phyloP scores from a whole-genome alignment of 208 protist species.

The Zelonia costaricensis region DNA sequence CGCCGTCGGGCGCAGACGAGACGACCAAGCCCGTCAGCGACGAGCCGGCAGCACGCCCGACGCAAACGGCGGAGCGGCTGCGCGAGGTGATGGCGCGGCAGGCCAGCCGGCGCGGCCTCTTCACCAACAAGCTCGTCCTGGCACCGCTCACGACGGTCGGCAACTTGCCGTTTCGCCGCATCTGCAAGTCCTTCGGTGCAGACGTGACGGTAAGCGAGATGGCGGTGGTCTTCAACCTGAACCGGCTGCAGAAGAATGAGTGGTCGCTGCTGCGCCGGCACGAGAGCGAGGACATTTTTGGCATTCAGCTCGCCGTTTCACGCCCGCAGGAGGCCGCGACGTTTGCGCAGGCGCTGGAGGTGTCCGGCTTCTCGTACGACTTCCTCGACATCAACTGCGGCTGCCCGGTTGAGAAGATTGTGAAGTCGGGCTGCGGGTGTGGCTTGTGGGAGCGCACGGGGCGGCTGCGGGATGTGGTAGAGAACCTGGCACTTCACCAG shows the following conservation, averaged over 20 bases:
- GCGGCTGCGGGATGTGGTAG: slow-evolving; percentile 76
- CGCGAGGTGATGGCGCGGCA: slow-evolving; percentile 47
- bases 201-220: slow-evolving; percentile 97
- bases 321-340: slow-evolving; percentile 52
- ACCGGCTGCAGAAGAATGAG: slow-evolving; percentile 85
- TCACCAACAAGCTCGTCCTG: slow-evolving; percentile 92
- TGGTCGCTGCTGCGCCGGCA: slow-evolving; percentile 95
- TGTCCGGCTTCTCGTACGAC: slow-evolving; percentile 85
- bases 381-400: slow-evolving; percentile 97
- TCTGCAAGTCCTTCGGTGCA: slow-evolving; percentile 91
- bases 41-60: slow-evolving; percentile 3
- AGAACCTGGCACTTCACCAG: slow-evolving; percentile 58
- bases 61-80: slow-evolving; percentile 29
- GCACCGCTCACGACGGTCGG: slow-evolving; percentile 98
- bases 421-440: slow-evolving; percentile 84
- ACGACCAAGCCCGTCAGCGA: slow-evolving; percentile 30
- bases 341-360: slow-evolving; percentile 70
- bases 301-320: slow-evolving; percentile 91
- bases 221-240: slow-evolving; percentile 90
- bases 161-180: slow-evolving; percentile 96
- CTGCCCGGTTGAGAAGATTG: slow-evolving; percentile 95
- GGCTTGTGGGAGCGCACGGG: slow-evolving; percentile 84
- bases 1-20: background rate
- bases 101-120: slow-evolving; percentile 55
- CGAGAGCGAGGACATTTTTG: slow-evolving; percentile 94